A percentile compares a stretch with the other conserved stretches of the same genome.
Evolutionary conservation across 73 alveolate species (phyloP).

Genomic region (Paramecium tetraurelia): DNA sequence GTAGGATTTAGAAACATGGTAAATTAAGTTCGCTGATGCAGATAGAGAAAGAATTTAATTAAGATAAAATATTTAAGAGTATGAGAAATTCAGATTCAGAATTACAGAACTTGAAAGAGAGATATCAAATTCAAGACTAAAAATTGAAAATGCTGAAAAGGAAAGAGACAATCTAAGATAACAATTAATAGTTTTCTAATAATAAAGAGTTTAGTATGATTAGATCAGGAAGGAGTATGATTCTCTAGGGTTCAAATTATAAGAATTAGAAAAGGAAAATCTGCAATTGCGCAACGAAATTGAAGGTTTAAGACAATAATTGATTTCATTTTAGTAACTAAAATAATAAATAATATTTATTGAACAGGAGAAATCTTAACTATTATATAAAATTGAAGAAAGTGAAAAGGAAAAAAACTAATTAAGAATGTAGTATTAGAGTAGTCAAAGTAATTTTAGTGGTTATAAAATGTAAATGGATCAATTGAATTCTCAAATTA

Average conservation of each 20-base stretch:
- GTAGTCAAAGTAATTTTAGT: background rate
- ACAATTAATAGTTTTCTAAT: background rate
- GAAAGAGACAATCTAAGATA: background rate
- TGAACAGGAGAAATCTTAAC: background rate
- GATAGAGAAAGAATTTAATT: conserved; percentile 9
- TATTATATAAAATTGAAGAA: background rate
- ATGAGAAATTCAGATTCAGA: background rate
- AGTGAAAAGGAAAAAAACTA: background rate
- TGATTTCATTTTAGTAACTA: background rate
- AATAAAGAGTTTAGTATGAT: background rate
- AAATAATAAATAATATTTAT: background rate
- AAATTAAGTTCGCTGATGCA: background rate
- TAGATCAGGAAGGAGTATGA: background rate
- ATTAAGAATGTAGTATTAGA: background rate
- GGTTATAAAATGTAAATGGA: background rate
- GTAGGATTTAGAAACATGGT: background rate
- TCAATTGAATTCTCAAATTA: background rate
- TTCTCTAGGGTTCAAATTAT: background rate
- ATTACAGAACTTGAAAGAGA: background rate
- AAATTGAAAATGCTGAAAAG: background rate
- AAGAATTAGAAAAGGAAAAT: background rate
- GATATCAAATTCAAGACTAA: background rate
- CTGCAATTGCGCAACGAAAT: background rate
- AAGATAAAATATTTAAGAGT: background rate
- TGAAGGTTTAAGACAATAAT: background rate